Base-by-base conservation (phyloP, 2,329 filamentous ascomycete genomes). In the Scytalidium sp. region DNA sequence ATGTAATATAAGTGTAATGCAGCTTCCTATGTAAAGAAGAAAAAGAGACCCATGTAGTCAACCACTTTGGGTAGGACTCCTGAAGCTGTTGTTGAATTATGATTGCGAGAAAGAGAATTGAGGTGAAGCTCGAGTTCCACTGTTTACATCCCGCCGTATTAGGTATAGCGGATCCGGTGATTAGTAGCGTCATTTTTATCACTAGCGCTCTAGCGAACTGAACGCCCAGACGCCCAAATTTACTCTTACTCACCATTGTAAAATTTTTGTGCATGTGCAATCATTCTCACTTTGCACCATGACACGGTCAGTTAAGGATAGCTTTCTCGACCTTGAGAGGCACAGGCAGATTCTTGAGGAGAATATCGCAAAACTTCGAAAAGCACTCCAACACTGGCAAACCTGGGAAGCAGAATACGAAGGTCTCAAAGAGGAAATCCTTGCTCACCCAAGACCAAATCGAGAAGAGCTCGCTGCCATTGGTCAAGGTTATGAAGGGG, bases 381-480 rank as follows among this genome's bases (percentile, higher is more conserved):
- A 87, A 61, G 85, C 88, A 6, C 77, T 97, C 47, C 83, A 84
- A 54, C 87, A 96, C 71, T 99, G 93, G 93, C 87, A 89, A 56
- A 85, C 85, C 48, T 95, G 89, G 81, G 92, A 96, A 66, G 83
- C 88, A 43, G 93, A 97, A 67, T 97, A 97, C 68, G 90, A 96
- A 64, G 83, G 85, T 20, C 77, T 97, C 54, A 91, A 88, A 65
- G 90, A 95, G 65, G 90, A 95, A 61, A 80, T 97, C 23, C 70
- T 82, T 46, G 74, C 58, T 7, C 45, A 57, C 19, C 72, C 3
- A 65, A 85, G 21, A 66, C 75, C 29, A 66, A 74, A 40, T 70
- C 73, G 45, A 13, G 68, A 79, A 49, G 69, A 71, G 23, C 70
- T 72, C 5, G 69, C 79, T 17, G 78, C 83, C 22, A 77, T 91